Percentiles rank a stretch among this genome's conserved stretches.
Conservation (phyloP, 306 rosid genomes). For the Heteromeles arbutifolia region DNA sequence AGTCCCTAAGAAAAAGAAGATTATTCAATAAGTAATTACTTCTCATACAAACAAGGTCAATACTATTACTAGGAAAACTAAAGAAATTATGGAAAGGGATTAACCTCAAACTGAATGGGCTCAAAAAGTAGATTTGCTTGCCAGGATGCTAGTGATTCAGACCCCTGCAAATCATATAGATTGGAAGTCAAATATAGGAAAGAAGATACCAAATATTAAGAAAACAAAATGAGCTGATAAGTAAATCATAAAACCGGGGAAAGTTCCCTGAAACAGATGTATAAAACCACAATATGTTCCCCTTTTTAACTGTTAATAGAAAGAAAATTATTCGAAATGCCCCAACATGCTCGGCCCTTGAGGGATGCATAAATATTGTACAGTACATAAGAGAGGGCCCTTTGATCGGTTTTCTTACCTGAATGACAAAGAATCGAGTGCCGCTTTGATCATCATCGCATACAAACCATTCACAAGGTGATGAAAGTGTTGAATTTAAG, state of each 20-base stretch:
- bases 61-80: not conserved
- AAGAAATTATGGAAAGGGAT: not conserved
- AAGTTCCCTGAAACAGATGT: not conserved
- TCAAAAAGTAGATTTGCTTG: slow-evolving; percentile 96
- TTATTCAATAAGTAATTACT: not conserved
- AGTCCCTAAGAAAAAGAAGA: slow-evolving; percentile 40
- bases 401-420: slow-evolving; percentile 33
- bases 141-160: slow-evolving; percentile 90
- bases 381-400: not conserved
- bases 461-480: slow-evolving; percentile 91
- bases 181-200: not conserved
- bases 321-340: not conserved
- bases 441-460: slow-evolving; percentile 73
- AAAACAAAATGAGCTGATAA: not conserved
- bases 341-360: not conserved
- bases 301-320: not conserved
- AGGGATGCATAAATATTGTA: not conserved
- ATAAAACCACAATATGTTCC: not conserved
- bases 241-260: not conserved
- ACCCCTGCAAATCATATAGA: slow-evolving; percentile 50
- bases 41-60: not conserved
- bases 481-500: slow-evolving; percentile 60
- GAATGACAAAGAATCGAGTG: slow-evolving; percentile 73
- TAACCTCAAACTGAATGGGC: slow-evolving; percentile 85
- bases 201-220: not conserved